Evolutionary conservation across 2,329 filamentous ascomycete genomes (phyloP), one percentile per base, ranked within the genome.

Genomic region (Rutstroemia sp.): DNA sequence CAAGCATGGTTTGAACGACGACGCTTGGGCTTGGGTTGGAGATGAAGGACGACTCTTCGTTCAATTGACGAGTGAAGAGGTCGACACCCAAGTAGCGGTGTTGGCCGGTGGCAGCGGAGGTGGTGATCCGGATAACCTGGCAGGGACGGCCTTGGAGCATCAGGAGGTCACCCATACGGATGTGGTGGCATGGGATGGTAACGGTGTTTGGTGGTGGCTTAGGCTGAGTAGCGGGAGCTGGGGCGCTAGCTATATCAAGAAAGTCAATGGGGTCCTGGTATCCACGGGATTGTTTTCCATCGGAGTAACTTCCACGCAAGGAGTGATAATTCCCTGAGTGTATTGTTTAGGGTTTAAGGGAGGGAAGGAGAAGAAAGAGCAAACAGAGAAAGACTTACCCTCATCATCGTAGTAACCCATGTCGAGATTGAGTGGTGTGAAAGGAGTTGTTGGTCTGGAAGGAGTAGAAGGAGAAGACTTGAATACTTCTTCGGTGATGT

Each of bases 101-200:
- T 85, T 99, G 94, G 75, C 94, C 94, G 62, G 94, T 99, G 80
- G 95, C 92, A 66, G 90, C 83, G 58, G 92, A 97, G 77, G 92
- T 96, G 67, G 91, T 96, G 86, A 99, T 96, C 74, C 92, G 92
- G 82, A 99, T 99, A 75, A 99, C 92, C 85, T 99, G 94, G 88
- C 91, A 97, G 71, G 94, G 92, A 69, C 94, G 92, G 75, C 92
- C 92, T 83, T 99, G 94, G 66, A 99, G 90, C 80, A 97, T 95
- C 77, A 99, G 78, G 78, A 99, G 89, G 77, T 99, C 94, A 75
- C 94, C 94, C 70, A 97, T 89, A 79, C 94, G 94, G 79, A 99
- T 92, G 83, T 97, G 95, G 85, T 99, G 90, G 87, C 91, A 96
- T 65, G 95, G 94, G 76, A 99, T 96, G 73, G 92, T 92, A 74